Conservation (phyloP, 164 flowering plant genomes). For the Pachysandra terminalis region DNA sequence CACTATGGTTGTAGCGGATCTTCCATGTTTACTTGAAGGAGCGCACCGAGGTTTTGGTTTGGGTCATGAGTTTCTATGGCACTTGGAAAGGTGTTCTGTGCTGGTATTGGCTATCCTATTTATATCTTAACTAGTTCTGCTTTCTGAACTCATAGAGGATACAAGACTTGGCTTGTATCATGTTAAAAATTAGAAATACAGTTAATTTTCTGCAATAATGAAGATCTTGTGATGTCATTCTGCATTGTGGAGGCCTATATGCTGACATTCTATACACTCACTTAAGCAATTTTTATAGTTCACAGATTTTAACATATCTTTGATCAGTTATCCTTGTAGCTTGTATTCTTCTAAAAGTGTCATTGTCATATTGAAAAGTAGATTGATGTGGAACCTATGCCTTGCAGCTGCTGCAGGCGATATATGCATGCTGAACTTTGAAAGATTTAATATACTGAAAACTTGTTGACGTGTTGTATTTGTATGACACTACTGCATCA, state of each 20-base stretch:
- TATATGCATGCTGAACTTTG: no score
- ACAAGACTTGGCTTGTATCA: background rate
- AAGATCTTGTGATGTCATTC: no score
- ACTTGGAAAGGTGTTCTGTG: conserved; percentile 91
- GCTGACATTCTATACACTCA: background rate
- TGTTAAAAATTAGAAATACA: no score
- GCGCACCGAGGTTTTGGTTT: conserved; percentile 96
- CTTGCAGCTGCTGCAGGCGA: no score
- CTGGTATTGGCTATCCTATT: conserved; percentile 52
- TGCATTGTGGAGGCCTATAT: no score
- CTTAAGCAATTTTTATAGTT: background rate
- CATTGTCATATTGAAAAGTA: background rate
- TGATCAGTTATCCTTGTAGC: background rate
- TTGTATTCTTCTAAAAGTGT: background rate
- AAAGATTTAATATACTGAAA: no score
- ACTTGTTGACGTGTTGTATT: no score
- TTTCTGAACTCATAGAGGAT: background rate
- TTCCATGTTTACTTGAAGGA: conserved; percentile 98
- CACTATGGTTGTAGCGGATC: conserved; percentile 90
- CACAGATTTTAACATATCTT: background rate
- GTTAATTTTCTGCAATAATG: no score
- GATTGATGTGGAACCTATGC: background rate
- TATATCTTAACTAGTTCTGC: background rate
- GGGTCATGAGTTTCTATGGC: conserved; percentile 94
- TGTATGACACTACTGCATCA: no score